A percentile compares a stretch with the other conserved stretches of the same genome.
These are phyloP conservation scores for Pogostemon cablin DNA, from an alignment of 257 asterid genomes.

Conservation along the genomic window DNA sequence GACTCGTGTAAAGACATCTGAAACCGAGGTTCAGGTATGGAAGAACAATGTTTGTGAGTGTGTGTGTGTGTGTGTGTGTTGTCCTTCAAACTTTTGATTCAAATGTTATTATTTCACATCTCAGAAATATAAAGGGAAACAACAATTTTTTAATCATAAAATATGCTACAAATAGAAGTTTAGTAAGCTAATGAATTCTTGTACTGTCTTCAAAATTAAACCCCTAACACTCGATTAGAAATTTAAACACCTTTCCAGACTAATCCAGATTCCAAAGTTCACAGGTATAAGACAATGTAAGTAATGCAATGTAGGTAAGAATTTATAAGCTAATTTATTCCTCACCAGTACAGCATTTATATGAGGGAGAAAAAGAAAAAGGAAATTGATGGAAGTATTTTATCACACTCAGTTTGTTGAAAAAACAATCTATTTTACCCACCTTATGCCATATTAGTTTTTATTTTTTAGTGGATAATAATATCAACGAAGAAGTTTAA, in stretches of 20 bases:
- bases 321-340: too few species aligned
- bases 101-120: slow-evolving; percentile 3
- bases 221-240: background rate
- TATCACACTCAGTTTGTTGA: background rate
- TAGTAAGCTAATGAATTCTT: background rate
- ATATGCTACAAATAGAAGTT: slow-evolving; percentile 14
- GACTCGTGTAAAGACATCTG: slow-evolving; percentile 18
- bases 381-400: background rate
- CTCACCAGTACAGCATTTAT: background rate
- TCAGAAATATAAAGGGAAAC: background rate
- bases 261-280: background rate
- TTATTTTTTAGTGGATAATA: background rate
- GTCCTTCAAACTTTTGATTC: slow-evolving; percentile 12
- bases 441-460: background rate
- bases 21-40: slow-evolving; percentile 16
- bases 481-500: background rate
- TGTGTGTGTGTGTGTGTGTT: background rate
- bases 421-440: background rate
- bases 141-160: background rate
- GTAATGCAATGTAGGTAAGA: too few species aligned
- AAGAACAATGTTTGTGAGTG: background rate
- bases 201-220: background rate
- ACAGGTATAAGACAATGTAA: too few species aligned
- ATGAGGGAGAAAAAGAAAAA: background rate
- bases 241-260: background rate